Evolutionary conservation across 75 land plant species (phyloP).

Genomic region (Picea glauca): DNA sequence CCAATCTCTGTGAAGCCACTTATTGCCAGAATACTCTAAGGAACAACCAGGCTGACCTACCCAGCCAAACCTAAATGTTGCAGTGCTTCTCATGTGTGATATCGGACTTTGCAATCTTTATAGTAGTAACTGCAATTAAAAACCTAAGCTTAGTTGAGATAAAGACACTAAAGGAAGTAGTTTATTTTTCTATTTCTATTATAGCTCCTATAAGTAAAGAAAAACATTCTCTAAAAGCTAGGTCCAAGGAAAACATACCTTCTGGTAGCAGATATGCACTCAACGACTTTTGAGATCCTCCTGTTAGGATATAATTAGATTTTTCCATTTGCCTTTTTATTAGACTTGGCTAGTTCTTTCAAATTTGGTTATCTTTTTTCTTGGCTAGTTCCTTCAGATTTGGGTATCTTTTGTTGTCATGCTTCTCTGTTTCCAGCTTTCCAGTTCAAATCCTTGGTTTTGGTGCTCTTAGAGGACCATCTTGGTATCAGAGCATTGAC

Average conservation of each 20-base stretch:
- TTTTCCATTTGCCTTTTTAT: neutral
- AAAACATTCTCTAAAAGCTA: neutral
- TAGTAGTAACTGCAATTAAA: neutral
- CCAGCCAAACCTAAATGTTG: neutral
- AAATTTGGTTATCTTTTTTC: neutral
- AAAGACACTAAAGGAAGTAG: neutral
- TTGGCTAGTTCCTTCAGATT: neutral
- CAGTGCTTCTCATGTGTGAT: neutral
- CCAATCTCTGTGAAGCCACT: neutral
- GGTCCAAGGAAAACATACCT: neutral
- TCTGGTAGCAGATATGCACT: neutral
- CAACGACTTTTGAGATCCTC: neutral
- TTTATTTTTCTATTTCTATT: neutral
- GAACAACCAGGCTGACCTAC: neutral
- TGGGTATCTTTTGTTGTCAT: neutral
- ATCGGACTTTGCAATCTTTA: neutral
- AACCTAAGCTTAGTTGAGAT: neutral
- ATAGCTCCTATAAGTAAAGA: neutral
- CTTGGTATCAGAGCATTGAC: neutral
- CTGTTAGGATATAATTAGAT: neutral
- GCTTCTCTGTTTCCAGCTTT: neutral
- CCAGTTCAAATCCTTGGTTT: neutral
- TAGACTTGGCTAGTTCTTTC: neutral
- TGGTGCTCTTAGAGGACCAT: no score
- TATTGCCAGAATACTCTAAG: neutral